phyloP scores from a whole-genome alignment of 2,329 filamentous ascomycete species.

The Dothistroma septosporum region DNA sequence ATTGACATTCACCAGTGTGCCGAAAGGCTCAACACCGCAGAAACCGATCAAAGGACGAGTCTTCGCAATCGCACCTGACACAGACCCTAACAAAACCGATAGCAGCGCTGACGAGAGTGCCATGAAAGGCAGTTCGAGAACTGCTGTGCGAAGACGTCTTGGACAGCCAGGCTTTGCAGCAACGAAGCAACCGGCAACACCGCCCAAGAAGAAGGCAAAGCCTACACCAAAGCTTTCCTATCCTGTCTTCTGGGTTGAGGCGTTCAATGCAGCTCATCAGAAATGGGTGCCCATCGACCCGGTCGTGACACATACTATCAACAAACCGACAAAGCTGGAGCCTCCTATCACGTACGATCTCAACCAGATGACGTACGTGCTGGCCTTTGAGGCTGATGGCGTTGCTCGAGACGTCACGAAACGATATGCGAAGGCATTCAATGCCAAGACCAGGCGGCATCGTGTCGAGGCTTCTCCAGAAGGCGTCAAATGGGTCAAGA shows the following conservation, averaged over 20 bases:
- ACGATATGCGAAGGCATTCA: conserved; percentile 82
- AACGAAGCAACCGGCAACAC: not conserved
- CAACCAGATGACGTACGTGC: conserved; percentile 76
- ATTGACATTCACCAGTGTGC: conserved; percentile 60
- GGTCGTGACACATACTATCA: conserved; percentile 73
- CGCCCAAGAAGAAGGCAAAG: conserved; percentile 34
- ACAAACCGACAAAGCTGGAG: conserved; percentile 71
- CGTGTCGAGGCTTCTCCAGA: conserved; percentile 67
- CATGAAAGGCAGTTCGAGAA: conserved; percentile 18
- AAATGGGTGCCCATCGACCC: conserved; percentile 91
- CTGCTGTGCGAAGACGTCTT: conserved; percentile 32
- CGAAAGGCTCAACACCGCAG: conserved; percentile 42
- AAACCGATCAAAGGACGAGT: conserved; percentile 37
- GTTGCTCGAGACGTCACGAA: conserved; percentile 79
- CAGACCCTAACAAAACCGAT: conserved; percentile 10
- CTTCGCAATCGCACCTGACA: conserved; percentile 30
- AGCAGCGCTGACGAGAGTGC: conserved; percentile 23
- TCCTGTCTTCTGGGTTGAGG: conserved; percentile 92
- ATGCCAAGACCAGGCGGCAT: conserved; percentile 77
- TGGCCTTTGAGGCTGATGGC: conserved; percentile 79
- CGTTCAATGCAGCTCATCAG: conserved; percentile 77
- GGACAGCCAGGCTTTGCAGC: conserved; percentile 31
- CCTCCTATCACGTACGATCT: conserved; percentile 72
- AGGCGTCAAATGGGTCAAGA: conserved; percentile 55
- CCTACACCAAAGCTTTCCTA: conserved; percentile 65